Evolutionary conservation across 2,329 filamentous ascomycete genomes (phyloP), one percentile per base, ranked within the genome.

Genomic region (Fusarium sambucinum): DNA sequence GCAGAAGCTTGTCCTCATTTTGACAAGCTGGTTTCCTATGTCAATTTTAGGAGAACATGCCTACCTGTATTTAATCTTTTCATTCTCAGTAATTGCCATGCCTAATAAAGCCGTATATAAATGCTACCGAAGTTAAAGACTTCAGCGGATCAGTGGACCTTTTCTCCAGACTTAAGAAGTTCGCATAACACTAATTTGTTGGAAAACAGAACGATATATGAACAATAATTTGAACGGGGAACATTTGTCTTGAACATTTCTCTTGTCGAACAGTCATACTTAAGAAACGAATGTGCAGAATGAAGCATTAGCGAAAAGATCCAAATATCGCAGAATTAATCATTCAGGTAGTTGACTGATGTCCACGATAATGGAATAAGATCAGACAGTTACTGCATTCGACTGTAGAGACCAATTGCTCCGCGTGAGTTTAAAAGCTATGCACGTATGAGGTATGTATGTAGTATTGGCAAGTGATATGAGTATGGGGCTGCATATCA

Each of bases 341-440:
- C 6, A 23, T 6, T 14, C 9, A 13, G n/a, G 25, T 17, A 16
- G 23, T 21, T 17, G 23, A 14, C n/a, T 21, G n/a, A 38, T 21
- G 11, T 19, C 17, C n/a, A 32, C 12, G 44, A 30, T 8, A 19
- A 17, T 32, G 29, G 27, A 32, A 47, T 17, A 17, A 47, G 4
- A 23, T 5, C 27, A 32, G 30, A 32, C 13, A 32, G 30, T 32
- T 30, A 30, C 44, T 13, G 19, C 14, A 41, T 37, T 32, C 29
- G 54, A 29, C 8, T 29, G 69, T 66, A 61, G 70, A 58, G 59
- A 32, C 17, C 17, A n/a, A 56, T 41, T 14, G 50, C 48, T 56
- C 63, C 55, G 44, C 62, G 59, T 54, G 61, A 73, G 58, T 63
- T 59, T 53, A 71, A 71, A 55, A 47, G 55, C 37, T 42, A 66